Percentiles rank a stretch among this genome's conserved stretches.
Conservation (phyloP, 1,284 basidiomycete species). For the Earliella scabrosa region DNA sequence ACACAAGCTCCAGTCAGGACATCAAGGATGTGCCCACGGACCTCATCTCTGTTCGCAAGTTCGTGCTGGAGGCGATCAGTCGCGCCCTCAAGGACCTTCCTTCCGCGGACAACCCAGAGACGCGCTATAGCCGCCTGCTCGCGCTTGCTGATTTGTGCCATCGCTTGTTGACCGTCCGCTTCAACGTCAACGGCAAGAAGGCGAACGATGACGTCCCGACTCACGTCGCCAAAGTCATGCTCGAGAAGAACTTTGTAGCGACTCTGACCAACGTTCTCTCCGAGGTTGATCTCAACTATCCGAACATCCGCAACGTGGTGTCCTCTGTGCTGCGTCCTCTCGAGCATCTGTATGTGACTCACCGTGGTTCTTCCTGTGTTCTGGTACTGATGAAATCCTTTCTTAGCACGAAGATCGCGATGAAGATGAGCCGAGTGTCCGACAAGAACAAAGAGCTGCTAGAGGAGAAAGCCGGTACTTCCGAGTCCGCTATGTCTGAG, state of each 20-base stretch:
- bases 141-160: conserved; percentile 90
- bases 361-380: not conserved
- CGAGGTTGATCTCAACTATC: conserved; percentile 96
- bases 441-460: conserved; percentile 69
- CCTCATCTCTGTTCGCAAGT: conserved; percentile 85
- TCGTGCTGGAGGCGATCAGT: conserved; percentile 88
- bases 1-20: conserved; percentile 69
- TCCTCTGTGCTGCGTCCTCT: conserved; percentile 88
- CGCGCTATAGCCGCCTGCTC: conserved; percentile 87
- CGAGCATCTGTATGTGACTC: conserved; percentile 83
- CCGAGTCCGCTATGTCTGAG: conserved; percentile 63
- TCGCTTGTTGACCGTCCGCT: conserved; percentile 83
- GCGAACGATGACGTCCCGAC: conserved; percentile 82
- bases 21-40: conserved; percentile 80
- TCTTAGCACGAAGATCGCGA: conserved; percentile 88
- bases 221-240: conserved; percentile 96
- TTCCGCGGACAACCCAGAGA: conserved; percentile 69
- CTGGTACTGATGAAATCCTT: not conserved
- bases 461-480: conserved; percentile 57
- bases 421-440: conserved; percentile 91
- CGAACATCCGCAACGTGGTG: conserved; percentile 86
- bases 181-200: conserved; percentile 62
- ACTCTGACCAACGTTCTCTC: conserved; percentile 88
- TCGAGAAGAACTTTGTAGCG: conserved; percentile 96
- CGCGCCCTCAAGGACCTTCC: conserved; percentile 87